A percentile compares a stretch with the other conserved stretches of the same genome.
Evolutionary conservation across 495 filamentous ascomycete genomes (phyloP).

Genomic region (Aspergillus hancockii): DNA sequence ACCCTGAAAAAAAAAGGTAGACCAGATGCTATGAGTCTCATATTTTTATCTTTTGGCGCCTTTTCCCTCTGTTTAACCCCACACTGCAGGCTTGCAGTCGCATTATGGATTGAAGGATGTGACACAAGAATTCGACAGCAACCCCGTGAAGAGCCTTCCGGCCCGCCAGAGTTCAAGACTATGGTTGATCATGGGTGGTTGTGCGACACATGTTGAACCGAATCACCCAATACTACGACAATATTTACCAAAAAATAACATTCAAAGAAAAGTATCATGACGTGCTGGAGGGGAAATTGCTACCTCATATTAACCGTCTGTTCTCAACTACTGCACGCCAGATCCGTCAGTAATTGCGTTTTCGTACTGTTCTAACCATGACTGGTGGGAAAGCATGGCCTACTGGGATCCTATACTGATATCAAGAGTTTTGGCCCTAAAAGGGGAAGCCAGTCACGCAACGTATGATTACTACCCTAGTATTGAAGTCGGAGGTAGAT

Average conservation of each 20-base stretch:
- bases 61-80: conserved; percentile 1
- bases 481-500: not conserved
- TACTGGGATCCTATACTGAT: not conserved
- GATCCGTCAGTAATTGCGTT: conserved; percentile 9
- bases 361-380: not conserved
- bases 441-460: conserved; percentile 12
- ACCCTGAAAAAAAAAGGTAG: too few relatives aligned
- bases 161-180: conserved; percentile 3
- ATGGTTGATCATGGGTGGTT: not conserved
- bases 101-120: conserved; percentile 3
- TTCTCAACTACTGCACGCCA: conserved; percentile 1
- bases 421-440: not conserved
- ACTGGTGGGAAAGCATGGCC: not conserved
- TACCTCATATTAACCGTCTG: not conserved
- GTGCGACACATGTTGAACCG: conserved; percentile 8
- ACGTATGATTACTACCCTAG: not conserved
- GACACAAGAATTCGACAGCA: conserved; percentile 1
- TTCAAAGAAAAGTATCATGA: conserved; percentile 11
- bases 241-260: not conserved
- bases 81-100: not conserved
- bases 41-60: not conserved
- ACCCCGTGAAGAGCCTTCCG: conserved; percentile 2
- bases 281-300: conserved; percentile 13
- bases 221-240: conserved; percentile 1
- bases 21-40: too few relatives aligned